phyloP scores from a whole-genome alignment of 73 alveolate species.

The Paramecium octaurelia region DNA sequence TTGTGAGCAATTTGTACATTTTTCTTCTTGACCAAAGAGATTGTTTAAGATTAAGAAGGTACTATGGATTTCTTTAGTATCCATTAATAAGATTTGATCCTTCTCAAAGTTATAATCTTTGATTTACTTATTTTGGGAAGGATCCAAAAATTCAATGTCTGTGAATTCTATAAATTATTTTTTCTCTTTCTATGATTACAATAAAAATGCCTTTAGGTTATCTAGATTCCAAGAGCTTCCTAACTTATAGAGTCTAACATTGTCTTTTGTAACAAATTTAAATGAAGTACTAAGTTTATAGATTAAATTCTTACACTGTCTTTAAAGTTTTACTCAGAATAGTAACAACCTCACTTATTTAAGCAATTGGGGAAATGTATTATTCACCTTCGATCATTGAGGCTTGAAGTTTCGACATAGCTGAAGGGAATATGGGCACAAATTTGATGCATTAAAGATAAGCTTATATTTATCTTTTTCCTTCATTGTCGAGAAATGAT shows the following conservation, averaged over 20 bases:
- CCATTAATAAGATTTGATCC: conserved; percentile 1
- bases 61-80: not conserved
- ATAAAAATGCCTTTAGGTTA: not conserved
- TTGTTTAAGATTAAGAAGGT: not conserved
- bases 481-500: not conserved
- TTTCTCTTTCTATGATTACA: not conserved
- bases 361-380: not conserved
- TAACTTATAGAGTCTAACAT: not conserved
- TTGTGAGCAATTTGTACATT: not conserved
- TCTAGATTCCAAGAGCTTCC: not conserved
- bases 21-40: not conserved
- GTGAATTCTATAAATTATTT: not conserved
- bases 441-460: not conserved
- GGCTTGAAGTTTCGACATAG: not conserved
- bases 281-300: not conserved
- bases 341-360: not conserved
- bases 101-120: not conserved
- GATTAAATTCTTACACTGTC: not conserved
- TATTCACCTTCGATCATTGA: not conserved
- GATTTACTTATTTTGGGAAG: not conserved
- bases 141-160: not conserved
- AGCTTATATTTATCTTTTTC: not conserved
- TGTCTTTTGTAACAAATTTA: not conserved
- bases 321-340: not conserved
- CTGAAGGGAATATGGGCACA: not conserved